Base-by-base conservation (phyloP, 176 grass and related monocot genomes). In the Urochloa ruziziensis region DNA sequence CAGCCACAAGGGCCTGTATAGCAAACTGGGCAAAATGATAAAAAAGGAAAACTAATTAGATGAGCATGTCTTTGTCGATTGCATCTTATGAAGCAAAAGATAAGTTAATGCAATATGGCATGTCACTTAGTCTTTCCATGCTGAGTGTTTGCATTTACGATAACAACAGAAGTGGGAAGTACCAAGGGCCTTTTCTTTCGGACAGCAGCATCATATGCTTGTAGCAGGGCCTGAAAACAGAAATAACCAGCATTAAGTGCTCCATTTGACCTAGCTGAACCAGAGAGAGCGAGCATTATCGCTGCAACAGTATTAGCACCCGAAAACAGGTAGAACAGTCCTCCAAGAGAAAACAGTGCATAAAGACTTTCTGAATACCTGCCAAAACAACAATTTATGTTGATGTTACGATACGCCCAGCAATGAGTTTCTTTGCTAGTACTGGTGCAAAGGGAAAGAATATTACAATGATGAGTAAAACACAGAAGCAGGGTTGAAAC, bases 181-280 rank as follows among this genome's bases (percentile, higher is more conserved):
- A 98, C 96, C 29, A 85, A 88, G 46, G 80, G 75, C 21, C 62
- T 86, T 84, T 90, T 98, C 84, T 95, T 98, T 67, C 78, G 84
- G 42, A 82, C 47, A 86, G 73, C 39, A 61, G 86, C 84, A 88
- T 82, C 80, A 94, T 93, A 95, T 90, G 89, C 67, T 74, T 92
- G 85, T 65, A 85, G 57, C 82, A 95, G 80, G 29, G 93, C 91
- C 85, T 90, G 79, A 87, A 98, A 98, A 91, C 91, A 93, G 91
- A 95, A 82, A 98, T 98, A 95, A 81, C 96, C 93, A 85, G 96
- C 93, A 98, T 95, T 98, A 84, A 98, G 80, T 67, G 77, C 85
- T 81, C 91, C 96, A 90, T 98, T 98, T 85, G 96, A 95, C 82
- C 93, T 90, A 90, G 93, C 91, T 61, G 96, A 98, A 89, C 93